Evolutionary conservation across 1,284 basidiomycete genomes (phyloP), one percentile per base, ranked within the genome.

Genomic region (Ustilago xerochloae): DNA sequence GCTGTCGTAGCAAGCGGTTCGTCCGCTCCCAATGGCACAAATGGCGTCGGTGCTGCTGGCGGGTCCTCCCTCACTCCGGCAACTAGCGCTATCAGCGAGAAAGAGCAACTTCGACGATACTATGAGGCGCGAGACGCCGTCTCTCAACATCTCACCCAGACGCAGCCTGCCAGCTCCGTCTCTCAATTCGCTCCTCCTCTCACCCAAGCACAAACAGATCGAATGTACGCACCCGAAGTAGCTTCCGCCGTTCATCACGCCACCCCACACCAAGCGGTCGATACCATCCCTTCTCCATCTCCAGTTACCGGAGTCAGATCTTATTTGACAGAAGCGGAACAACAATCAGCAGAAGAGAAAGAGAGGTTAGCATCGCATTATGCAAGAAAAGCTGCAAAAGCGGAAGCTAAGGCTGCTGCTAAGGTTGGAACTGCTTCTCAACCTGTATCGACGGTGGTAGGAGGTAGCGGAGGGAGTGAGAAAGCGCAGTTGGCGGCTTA

Each of bases 91-190:
- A 43, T 62, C 20, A 72, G 63, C 52, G 76, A 78, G 30, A 81
- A 81, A 39, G 76, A 75, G 30, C 79, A 81, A 48, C 56, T 79
- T 28, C 43, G 66, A n/a, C 50, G 73, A 10, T 81, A 78, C 60
- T 74, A 80, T 53, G 79, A 72, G 32, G 79, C 79, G 3, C 49
- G 68, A 26, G 76, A 79, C 39, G 78, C 78, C 2, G 75, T 79
- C 20, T 56, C 41, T n/a, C 71, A 61, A 30, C 64, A 71, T 24
- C 56, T 66, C n/a, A n/a, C n/a, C n/a, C n/a, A n/a, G n/a, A n/a
- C n/a, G n/a, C n/a, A n/a, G n/a, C n/a, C n/a, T n/a, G n/a, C n/a
- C n/a, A n/a, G n/a, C n/a, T n/a, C n/a, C n/a, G n/a, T n/a, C 6
- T 45, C 36, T 2, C 63, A 61, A 41, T 20, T 58, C n/a, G n/a